Percentiles rank a stretch among this genome's conserved stretches.
These are phyloP conservation scores for Salix dunnii DNA, from an alignment of 345 rosid genomes.

Conservation along the genomic window DNA sequence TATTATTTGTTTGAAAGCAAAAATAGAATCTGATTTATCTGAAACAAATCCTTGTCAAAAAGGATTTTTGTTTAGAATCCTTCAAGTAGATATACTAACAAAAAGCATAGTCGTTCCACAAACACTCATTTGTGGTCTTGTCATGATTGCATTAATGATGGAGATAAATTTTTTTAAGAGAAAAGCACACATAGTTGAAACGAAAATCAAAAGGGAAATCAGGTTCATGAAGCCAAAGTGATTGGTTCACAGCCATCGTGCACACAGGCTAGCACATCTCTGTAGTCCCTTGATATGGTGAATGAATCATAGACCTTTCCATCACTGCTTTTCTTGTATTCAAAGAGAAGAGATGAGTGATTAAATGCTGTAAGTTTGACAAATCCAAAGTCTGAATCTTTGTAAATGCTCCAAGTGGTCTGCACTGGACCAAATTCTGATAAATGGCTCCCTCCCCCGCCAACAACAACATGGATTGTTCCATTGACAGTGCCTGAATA, in stretches of 20 bases:
- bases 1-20: too few species aligned
- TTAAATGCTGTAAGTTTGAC: conserved; percentile 75
- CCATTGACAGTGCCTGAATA: conserved; percentile 66
- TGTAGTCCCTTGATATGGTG: conserved; percentile 79
- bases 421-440: conserved; percentile 39
- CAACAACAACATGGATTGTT: conserved; percentile 80
- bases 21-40: too few species aligned
- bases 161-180: too few species aligned
- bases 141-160: too few species aligned
- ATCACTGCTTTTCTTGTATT: conserved; percentile 80
- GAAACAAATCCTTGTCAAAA: too few species aligned
- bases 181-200: too few species aligned
- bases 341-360: conserved; percentile 69
- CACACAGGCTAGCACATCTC: conserved; percentile 70
- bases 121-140: too few species aligned
- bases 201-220: too few species aligned
- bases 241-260: conserved; percentile 67
- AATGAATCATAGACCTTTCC: conserved; percentile 76
- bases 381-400: conserved; percentile 73
- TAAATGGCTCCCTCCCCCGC: conserved; percentile 78
- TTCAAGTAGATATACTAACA: too few species aligned
- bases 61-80: too few species aligned
- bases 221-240: conserved; percentile 52
- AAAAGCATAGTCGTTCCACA: too few species aligned
- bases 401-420: conserved; percentile 67